Percentiles rank a stretch among this genome's conserved stretches.
Conservation (phyloP, 805 yeast species). For the Metschnikowia noctiluminum region DNA sequence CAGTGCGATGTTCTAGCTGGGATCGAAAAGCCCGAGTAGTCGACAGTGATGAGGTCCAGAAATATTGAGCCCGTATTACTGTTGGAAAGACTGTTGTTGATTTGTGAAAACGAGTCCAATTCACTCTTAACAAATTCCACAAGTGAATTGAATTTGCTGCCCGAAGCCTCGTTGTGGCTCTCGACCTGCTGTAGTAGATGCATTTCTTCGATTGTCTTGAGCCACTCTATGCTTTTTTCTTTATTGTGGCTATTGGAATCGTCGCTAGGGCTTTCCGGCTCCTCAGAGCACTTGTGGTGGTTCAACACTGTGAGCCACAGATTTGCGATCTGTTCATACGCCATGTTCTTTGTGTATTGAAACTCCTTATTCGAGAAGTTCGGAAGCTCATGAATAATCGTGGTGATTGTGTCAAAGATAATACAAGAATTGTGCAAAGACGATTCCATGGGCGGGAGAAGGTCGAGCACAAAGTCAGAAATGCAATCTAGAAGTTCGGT, state of each 20-base stretch:
- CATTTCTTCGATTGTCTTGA: constrained; percentile 32
- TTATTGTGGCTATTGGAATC: constrained; percentile 6
- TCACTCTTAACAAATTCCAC: constrained; percentile 43
- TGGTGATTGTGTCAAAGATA: constrained; percentile 61
- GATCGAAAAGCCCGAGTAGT: constrained; percentile 41
- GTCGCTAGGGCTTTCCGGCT: constrained; percentile 9
- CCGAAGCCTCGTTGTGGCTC: constrained; percentile 43
- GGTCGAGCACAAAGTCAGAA: constrained; percentile 69
- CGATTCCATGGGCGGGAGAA: constrained; percentile 66
- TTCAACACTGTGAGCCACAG: constrained; percentile 56
- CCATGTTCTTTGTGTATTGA: constrained; percentile 48
- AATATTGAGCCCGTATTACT: constrained; percentile 18
- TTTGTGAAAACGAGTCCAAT: constrained; percentile 28
- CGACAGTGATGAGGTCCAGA: constrained; percentile 40
- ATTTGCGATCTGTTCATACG: constrained; percentile 58
- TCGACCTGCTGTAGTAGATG: constrained; percentile 41
- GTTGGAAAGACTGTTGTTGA: constrained; percentile 17
- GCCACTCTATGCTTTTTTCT: constrained; percentile 22
- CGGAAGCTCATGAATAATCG: constrained; percentile 61
- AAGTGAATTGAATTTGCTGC: constrained; percentile 41
- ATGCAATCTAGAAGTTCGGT: constrained; percentile 68
- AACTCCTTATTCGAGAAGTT: constrained; percentile 57
- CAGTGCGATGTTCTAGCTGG: constrained; percentile 32
- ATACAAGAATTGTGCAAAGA: constrained; percentile 52
- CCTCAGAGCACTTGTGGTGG: constrained; percentile 22